Evolutionary conservation across 805 yeast species (phyloP), one percentile per base, ranked within the genome.

Genomic region (Lipomyces lipofer): DNA sequence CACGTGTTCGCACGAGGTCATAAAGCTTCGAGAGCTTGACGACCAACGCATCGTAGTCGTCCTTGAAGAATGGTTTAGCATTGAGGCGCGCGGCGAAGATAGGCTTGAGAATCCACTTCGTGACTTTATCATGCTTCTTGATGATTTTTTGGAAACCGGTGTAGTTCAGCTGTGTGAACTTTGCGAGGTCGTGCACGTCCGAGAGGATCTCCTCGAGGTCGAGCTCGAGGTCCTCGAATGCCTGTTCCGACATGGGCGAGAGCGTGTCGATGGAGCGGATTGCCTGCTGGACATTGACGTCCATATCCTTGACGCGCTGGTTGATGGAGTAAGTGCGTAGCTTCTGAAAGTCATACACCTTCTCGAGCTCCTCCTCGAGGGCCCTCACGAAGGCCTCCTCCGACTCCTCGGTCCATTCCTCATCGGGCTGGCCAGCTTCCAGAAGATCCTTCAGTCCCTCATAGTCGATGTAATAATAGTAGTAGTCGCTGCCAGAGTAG

Each of bases 91-190:
- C 97, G 63, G 89, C 95, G 75, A 94, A 92, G 57, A 92, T 87
- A 6, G 99, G 98, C 69, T 85, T 86, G 67, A 94, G 78, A 52
- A 81, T 83, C 77, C 83, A 84, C 33, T 78, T 77, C 15, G 98
- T 91, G 60, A 81, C 80, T 72, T 94, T 94, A 73, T 94, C 99
- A 71, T 94, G 99, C 73, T 94, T 94, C 74, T 94, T 94, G 67
- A 94, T 81, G 64, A 94, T 94, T 72, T 94, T 94, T 71, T 89
- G 96, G 76, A 94, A 94, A 1, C 99, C 99, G 19, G 96, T 91
- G 75, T 94, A 94, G 72, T 94, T 94, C 68, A 94, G 80, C 59
- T 96, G 80, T 17, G 97, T 82, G 71, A 88, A 94, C 70, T 92
- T 92, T 62, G 96, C 96, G 66, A 94, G 79, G 71, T 94, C 99